These are phyloP conservation scores for Climacium dendroides DNA, from an alignment of 225 moss, liverwort and hornwort species.

Conservation along the genomic window DNA sequence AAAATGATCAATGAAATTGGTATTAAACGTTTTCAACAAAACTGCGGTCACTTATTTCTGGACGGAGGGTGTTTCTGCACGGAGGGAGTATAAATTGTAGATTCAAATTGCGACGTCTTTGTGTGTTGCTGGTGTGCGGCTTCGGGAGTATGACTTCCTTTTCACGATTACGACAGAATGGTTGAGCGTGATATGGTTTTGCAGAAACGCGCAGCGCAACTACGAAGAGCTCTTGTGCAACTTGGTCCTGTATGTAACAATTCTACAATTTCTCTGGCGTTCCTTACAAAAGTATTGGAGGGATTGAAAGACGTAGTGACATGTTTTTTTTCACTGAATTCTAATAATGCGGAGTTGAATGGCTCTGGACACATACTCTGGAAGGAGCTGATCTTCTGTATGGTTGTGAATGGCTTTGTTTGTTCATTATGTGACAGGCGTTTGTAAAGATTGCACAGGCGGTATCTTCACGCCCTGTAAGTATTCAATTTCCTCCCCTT, in stretches of 20 bases:
- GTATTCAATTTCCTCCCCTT: not conserved
- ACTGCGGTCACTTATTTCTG: not conserved
- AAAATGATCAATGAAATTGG: not conserved
- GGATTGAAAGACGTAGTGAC: not conserved
- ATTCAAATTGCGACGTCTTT: not conserved
- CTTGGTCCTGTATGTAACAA: conserved; percentile 71
- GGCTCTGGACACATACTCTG: not conserved
- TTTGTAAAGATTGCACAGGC: conserved; percentile 94
- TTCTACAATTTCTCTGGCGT: not conserved
- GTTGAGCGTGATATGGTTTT: not conserved
- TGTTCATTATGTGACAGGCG: conserved; percentile 30
- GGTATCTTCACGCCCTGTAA: conserved; percentile 85
- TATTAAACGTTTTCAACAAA: not conserved
- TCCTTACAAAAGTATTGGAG: not conserved
- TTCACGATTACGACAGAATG: not conserved
- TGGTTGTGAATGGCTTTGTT: not conserved
- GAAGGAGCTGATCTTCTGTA: not conserved
- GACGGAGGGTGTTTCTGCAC: not conserved
- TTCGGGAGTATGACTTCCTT: not conserved
- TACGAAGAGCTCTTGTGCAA: conserved; percentile 73
- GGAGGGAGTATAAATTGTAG: not conserved
- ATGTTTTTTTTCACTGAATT: not conserved
- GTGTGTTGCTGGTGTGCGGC: not conserved
- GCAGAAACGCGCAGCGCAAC: conserved; percentile 79
- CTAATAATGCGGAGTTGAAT: not conserved